Conservation (phyloP, 2,329 filamentous ascomycete genomes). For the Laburnicola sp. region DNA sequence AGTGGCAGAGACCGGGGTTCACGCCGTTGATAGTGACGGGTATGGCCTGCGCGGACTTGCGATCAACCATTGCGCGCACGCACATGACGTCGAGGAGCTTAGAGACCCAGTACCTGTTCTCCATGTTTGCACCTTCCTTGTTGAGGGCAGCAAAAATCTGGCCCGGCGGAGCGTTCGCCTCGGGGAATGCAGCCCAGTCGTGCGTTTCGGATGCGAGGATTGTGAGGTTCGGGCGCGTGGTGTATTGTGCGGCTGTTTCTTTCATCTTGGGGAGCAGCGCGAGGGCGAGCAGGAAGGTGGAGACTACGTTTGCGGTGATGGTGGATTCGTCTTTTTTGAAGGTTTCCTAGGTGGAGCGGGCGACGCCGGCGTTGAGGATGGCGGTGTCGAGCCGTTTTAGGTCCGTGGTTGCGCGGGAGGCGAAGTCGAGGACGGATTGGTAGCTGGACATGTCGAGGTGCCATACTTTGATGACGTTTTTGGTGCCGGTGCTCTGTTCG, state of each 20-base stretch:
- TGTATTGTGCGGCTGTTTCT: conserved; percentile 26
- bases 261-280: conserved; percentile 33
- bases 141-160: conserved; percentile 36
- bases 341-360: conserved; percentile 26
- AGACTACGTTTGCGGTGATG: conserved; percentile 47
- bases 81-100: conserved; percentile 40
- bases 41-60: conserved; percentile 15
- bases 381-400: conserved; percentile 42
- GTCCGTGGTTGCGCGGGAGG: conserved; percentile 22
- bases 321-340: conserved; percentile 37
- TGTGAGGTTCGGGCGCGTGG: conserved; percentile 32
- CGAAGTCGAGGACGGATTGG: conserved; percentile 43
- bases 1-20: conserved; percentile 42
- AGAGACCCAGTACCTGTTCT: conserved; percentile 29
- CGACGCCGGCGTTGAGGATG: conserved; percentile 47
- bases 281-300: conserved; percentile 44
- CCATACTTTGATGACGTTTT: conserved; percentile 50
- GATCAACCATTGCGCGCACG: conserved; percentile 27
- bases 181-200: conserved; percentile 27
- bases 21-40: conserved; percentile 39
- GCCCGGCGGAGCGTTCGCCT: conserved; percentile 28
- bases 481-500: conserved; percentile 32
- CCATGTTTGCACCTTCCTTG: conserved; percentile 15
- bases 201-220: conserved; percentile 42
- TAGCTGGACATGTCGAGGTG: conserved; percentile 48